A percentile compares a stretch with the other conserved stretches of the same genome.
These are phyloP conservation scores for Cladorrhinum samala DNA, from an alignment of 495 filamentous ascomycete genomes.

Conservation along the genomic window DNA sequence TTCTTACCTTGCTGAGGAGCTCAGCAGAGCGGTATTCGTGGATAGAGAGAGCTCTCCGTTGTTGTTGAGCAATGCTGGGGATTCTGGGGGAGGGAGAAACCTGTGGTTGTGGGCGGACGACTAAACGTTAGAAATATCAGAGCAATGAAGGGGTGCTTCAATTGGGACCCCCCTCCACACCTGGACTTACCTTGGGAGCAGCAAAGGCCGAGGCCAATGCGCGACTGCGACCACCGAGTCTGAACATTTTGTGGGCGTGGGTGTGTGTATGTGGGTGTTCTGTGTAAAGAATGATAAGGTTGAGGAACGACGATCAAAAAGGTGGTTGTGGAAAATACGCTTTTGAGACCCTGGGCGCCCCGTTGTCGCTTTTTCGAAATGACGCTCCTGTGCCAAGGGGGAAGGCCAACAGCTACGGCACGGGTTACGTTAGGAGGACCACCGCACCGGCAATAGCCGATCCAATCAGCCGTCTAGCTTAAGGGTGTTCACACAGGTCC, in stretches of 20 bases:
- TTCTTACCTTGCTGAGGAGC: conserved; percentile 69
- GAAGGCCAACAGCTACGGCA: not conserved
- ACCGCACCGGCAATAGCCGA: conserved; percentile 1
- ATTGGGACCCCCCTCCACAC: not conserved
- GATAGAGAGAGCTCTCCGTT: conserved; percentile 76
- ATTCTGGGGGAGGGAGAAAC: conserved; percentile 39
- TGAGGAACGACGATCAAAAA: not conserved
- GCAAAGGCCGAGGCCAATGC: conserved; percentile 43
- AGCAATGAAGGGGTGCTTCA: conserved; percentile 9
- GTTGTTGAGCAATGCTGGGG: conserved; percentile 52
- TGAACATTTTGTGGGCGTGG: conserved; percentile 35
- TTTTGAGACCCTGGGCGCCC: not conserved
- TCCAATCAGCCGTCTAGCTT: not conserved
- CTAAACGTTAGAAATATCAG: conserved; percentile 4
- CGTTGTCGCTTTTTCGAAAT: conserved; percentile 3
- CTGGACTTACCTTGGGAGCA: conserved; percentile 37
- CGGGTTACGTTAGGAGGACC: not conserved
- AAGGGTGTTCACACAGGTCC: too few relatives aligned
- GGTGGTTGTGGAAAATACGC: not conserved
- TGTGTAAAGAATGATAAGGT: not conserved
- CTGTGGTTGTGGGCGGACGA: conserved; percentile 7
- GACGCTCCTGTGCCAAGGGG: not conserved
- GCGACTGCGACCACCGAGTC: conserved; percentile 42
- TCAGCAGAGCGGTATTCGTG: conserved; percentile 95
- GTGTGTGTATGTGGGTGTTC: not conserved